Evolutionary conservation across 2,329 filamentous ascomycete species (phyloP), one percentile per base, ranked within the genome.

Genomic region (Macroventuria anomochaeta): DNA sequence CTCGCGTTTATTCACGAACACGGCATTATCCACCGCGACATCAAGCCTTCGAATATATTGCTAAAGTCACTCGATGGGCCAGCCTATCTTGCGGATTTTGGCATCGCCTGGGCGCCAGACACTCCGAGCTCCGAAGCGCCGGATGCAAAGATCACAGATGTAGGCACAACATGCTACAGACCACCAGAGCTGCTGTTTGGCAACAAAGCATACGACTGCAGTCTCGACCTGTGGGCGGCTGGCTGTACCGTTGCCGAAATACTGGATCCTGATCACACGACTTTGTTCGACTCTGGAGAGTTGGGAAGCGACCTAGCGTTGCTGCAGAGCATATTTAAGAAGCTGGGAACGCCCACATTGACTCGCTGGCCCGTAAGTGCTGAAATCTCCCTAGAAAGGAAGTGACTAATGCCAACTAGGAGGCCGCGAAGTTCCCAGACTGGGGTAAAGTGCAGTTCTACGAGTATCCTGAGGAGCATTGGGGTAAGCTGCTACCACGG

Each of bases 121-220:
- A 75, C 79, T 18, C 60, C 74, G 5, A 75, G 77, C 3, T 82
- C 84, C 12, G 95, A 99, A 70, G 79, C 85, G 1, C 68, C 79
- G 7, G 72, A 85, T 47, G 67, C 80, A 48, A 97, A 97, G 75
- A 89, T 96, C 46, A 88, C 95, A 7, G 96, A 99, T 71, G 90
- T 99, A 21, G 95, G 95, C 29, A 97, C 93, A 1, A 93, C 93
- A 0, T 85, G 89, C 41, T 99, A 99, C 76, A 86, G 96, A 17
- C 85, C 93, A 0, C 95, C 95, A 0, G 96, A 99, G 69, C 84
- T 93, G 0, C 80, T 99, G 6, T 97, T 99, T 70, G 95, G 92
- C 0, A 83, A 93, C 72, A 85, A 82, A 42, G 77, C 80, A 0
- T 99, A 99, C 69, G 84, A 82, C 2, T 73, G 83, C 0, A 80